Conservation (phyloP, 305 asterid species). For the Ruellia speciosa region DNA sequence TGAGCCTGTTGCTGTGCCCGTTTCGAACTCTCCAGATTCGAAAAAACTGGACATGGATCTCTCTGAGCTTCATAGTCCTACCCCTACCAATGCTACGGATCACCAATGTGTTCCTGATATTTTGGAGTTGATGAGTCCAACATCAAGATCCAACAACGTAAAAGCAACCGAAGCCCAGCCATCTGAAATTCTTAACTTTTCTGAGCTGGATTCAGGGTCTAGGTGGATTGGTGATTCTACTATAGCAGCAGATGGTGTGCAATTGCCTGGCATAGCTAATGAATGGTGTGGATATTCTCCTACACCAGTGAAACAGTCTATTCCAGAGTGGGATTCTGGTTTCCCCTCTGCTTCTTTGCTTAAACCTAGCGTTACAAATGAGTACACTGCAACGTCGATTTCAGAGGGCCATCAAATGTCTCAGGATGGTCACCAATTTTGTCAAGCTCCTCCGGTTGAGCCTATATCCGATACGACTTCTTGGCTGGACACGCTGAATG, state of each 20-base stretch:
- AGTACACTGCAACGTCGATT: conserved; percentile 26
- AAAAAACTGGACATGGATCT: not conserved
- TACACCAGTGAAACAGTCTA: conserved; percentile 37
- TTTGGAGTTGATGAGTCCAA: conserved; percentile 48
- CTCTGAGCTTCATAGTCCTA: conserved; percentile 40
- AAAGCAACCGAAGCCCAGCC: conserved; percentile 34
- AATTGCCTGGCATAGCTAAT: conserved; percentile 42
- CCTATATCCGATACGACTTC: conserved; percentile 29
- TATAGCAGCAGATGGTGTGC: conserved; percentile 34
- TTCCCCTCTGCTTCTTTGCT: conserved; percentile 31
- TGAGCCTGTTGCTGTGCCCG: not conserved
- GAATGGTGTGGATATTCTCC: conserved; percentile 71
- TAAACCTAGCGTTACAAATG: conserved; percentile 31
- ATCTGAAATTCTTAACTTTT: conserved; percentile 26
- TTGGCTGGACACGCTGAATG: conserved; percentile 47
- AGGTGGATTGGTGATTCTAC: conserved; percentile 37
- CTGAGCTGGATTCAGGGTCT: conserved; percentile 35
- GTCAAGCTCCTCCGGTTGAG: conserved; percentile 33
- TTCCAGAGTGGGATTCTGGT: conserved; percentile 48
- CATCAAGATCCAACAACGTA: conserved; percentile 34
- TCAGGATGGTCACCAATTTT: conserved; percentile 15
- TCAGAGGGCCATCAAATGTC: conserved; percentile 12
- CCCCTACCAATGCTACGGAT: conserved; percentile 37
- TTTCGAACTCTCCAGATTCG: not conserved
- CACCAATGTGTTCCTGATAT: conserved; percentile 27